Base-by-base conservation (phyloP, 352 stramenopile genomes). In the Pythium oligandrum region DNA sequence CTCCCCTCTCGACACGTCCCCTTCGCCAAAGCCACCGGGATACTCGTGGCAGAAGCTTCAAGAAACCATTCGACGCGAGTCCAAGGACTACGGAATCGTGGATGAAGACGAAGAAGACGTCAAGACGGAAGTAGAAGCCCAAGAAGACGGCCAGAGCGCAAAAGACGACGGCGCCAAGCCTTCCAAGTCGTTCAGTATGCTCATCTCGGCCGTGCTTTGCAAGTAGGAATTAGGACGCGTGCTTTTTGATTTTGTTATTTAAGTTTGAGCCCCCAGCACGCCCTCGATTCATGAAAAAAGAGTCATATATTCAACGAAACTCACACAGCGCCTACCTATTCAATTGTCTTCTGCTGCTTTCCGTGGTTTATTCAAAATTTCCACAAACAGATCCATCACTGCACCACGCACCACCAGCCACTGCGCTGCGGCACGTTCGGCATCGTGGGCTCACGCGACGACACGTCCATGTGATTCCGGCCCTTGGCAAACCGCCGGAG, bases 41-140 rank as follows among this genome's bases (percentile, higher is more conserved):
- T 92, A 92, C 63, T 90, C 78, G 45, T 92, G 82, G 82, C 65
- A 81, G 33, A 62, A 78, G 46, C 67, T 92, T 2, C 82, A 92
- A 57, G 82, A 90, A 51, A 90, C 77, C 0, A 78, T 90, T 43
- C 66, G 65, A 34, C 75, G 64, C 36, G 78, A 92, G 63, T 92
- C 78, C 4, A 71, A 73, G 36, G 74, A 65, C 31, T 65, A 88
- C n/a, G 73, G 77, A 4, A 70, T 89, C 46, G 57, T 69, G 10
- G 70, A 75, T 30, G 66, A 80, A 6, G 65, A 78, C 3, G 69
- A 76, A 7, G 75, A 71, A 40, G 58, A 68, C 34, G 63, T 68
- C 17, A 32, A 71, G 40, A 34, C 46, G 8, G 54, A 57, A 35
- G 40, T n/a, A 6, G 44, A 54, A 5, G 3, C 42, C 4, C 7